phyloP scores from a whole-genome alignment of 345 rosid species.

The Pelargonium nanum region DNA sequence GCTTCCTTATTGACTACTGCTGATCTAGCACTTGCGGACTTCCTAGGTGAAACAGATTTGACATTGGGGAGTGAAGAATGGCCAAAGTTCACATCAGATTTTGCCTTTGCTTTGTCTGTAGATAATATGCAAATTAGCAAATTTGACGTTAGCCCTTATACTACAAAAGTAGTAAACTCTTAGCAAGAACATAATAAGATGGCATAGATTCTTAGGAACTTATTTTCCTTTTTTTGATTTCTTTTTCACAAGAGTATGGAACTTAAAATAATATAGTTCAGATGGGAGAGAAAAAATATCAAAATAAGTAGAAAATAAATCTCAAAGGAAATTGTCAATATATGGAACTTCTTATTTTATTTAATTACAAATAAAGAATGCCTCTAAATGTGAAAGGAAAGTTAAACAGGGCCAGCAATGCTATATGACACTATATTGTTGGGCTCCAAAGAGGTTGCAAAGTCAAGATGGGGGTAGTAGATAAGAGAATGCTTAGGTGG shows the following conservation, averaged over 20 bases:
- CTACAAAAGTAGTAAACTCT: background rate
- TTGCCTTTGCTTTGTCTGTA: conserved; percentile 54
- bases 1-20: conserved; percentile 20
- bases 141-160: background rate
- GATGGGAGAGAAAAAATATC: background rate
- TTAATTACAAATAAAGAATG: too few relatives aligned
- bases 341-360: background rate
- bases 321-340: background rate
- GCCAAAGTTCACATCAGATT: conserved; percentile 14
- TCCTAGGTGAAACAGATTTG: conserved; percentile 32
- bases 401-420: too few relatives aligned
- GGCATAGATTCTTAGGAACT: background rate
- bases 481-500: too few relatives aligned
- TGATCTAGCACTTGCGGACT: conserved; percentile 27
- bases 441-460: too few relatives aligned
- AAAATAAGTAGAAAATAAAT: background rate
- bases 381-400: too few relatives aligned
- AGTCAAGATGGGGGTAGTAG: too few relatives aligned
- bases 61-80: conserved; percentile 13
- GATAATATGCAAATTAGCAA: conserved; percentile 1
- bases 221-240: background rate
- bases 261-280: background rate
- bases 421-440: too few relatives aligned
- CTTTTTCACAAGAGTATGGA: too few relatives aligned
- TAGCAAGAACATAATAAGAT: background rate